Evolutionary conservation across 352 stramenopile genomes (phyloP), one percentile per base, ranked within the genome.

Genomic region (Globisporangium takayamanum): DNA sequence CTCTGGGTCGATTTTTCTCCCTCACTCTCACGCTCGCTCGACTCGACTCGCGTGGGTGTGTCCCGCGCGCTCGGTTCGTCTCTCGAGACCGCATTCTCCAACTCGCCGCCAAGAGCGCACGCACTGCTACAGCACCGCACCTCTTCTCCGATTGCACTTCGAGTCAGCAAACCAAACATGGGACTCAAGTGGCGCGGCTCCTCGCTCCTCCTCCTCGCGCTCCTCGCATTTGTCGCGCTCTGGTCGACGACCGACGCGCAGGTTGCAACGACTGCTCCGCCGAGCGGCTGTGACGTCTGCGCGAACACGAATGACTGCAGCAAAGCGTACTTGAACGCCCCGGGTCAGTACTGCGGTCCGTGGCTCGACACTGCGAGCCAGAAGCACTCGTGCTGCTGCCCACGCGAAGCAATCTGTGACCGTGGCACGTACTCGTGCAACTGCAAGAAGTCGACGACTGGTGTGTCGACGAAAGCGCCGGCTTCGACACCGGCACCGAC

Each of bases 361-460:
- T 89, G 72, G 73, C 64, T 88, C 39, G 68, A 74, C 66, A 54
- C 59, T 30, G 60, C 57, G 5, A 70, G 54, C 36, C 63, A 71
- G n/a, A 64, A 64, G n/a, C 66, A 68, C 41, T 59, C 73, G 20
- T 89, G 80, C 64, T 89, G 76, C 65, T 87, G 76, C 50, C 67
- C 79, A 36, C 53, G 59, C 47, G 63, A 47, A 26, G 67, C 72
- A 11, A 69, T 69, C 51, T 82, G 71, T 54, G 22, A 69, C 58
- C 36, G 69, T 42, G 73, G 47, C 37, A 78, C 63, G 26, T 78
- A 76, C 54, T 60, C 75, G 33, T 89, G 77, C 67, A 60, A 67
- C 16, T 86, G 70, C 64, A 65, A 69, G 53, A 53, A 70, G 56
- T 55, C 49, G 18, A 52, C 48, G 28, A 59, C 57, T 30, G 30